Percentiles rank a stretch among this genome's conserved stretches.
Conservation (phyloP, 2,329 filamentous ascomycete genomes). For the Penicillium italicum region DNA sequence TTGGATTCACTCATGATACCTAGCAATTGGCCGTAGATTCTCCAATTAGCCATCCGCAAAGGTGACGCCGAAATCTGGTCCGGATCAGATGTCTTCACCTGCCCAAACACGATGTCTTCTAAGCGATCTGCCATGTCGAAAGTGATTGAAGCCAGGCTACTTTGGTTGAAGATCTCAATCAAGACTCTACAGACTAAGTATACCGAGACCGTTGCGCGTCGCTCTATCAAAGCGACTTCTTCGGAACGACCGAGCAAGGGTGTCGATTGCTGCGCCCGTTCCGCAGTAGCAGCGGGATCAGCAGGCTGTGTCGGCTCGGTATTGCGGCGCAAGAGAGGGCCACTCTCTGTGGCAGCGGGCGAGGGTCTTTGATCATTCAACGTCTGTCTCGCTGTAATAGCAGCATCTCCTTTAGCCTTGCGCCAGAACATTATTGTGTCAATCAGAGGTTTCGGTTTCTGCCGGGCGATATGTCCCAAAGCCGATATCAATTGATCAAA, state of each 20-base stretch:
- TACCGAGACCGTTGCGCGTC: slow-evolving; percentile 88
- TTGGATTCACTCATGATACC: slow-evolving; percentile 96
- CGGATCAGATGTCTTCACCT: slow-evolving; percentile 82
- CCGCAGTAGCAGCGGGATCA: slow-evolving; percentile 30
- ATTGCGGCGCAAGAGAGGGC: slow-evolving; percentile 62
- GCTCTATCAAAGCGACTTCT: slow-evolving; percentile 74
- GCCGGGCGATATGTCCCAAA: slow-evolving; percentile 87
- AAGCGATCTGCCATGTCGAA: slow-evolving; percentile 90
- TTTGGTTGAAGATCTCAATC: slow-evolving; percentile 90
- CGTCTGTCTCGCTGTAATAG: slow-evolving; percentile 60
- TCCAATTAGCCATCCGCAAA: slow-evolving; percentile 90
- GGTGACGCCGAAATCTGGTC: slow-evolving; percentile 69
- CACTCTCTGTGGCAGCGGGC: slow-evolving; percentile 37
- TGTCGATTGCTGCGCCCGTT: slow-evolving; percentile 26
- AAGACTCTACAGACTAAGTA: slow-evolving; percentile 93
- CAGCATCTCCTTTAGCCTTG: slow-evolving; percentile 89
- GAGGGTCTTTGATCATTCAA: slow-evolving; percentile 31
- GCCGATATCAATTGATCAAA: slow-evolving; percentile 95
- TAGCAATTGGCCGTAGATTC: slow-evolving; percentile 84
- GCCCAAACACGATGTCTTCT: slow-evolving; percentile 94
- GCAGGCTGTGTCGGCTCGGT: slow-evolving; percentile 63
- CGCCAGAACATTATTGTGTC: slow-evolving; percentile 98
- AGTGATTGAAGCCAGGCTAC: slow-evolving; percentile 75
- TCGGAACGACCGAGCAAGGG: slow-evolving; percentile 56
- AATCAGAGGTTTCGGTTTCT: slow-evolving; percentile 91